phyloP scores from a whole-genome alignment of 352 stramenopile species.

The Pythium oligandrum region DNA sequence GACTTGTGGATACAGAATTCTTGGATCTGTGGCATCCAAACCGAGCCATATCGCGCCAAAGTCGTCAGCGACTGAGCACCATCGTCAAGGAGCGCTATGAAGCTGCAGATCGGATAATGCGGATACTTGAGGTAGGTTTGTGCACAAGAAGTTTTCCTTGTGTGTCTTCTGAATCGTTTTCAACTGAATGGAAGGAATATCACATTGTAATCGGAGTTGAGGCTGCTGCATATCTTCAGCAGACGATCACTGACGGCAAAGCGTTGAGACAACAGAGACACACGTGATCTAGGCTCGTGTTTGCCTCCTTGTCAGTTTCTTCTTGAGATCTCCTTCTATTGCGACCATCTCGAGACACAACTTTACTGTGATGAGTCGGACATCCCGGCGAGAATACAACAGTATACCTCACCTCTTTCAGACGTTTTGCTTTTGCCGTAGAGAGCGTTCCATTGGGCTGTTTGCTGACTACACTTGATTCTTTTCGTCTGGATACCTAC shows the following conservation, averaged over 20 bases:
- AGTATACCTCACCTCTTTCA: constrained; percentile 14
- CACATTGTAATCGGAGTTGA: constrained; percentile 17
- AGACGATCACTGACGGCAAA: constrained; percentile 11
- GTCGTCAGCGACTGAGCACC: constrained; percentile 23
- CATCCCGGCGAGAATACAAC: neutral
- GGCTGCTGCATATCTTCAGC: constrained; percentile 15
- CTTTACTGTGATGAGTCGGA: neutral
- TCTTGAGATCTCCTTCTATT: constrained; percentile 18
- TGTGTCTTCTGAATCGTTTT: neutral
- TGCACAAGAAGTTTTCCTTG: neutral
- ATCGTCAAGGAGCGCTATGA: constrained; percentile 62
- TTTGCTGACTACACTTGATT: neutral
- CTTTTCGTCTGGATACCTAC: neutral
- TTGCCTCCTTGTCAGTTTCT: neutral
- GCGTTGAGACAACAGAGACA: neutral
- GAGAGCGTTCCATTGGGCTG: neutral
- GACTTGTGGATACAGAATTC: constrained; percentile 4
- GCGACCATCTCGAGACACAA: constrained; percentile 17
- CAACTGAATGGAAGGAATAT: constrained; percentile 11
- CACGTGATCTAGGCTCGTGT: neutral
- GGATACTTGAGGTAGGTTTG: constrained; percentile 53
- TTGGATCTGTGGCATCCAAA: constrained; percentile 20
- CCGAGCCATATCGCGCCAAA: constrained; percentile 28
- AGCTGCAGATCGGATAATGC: constrained; percentile 67
- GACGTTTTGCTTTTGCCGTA: constrained; percentile 7